These are phyloP conservation scores for Phaseolus coccineus DNA, from an alignment of 331 rosid genomes.

Conservation along the genomic window DNA sequence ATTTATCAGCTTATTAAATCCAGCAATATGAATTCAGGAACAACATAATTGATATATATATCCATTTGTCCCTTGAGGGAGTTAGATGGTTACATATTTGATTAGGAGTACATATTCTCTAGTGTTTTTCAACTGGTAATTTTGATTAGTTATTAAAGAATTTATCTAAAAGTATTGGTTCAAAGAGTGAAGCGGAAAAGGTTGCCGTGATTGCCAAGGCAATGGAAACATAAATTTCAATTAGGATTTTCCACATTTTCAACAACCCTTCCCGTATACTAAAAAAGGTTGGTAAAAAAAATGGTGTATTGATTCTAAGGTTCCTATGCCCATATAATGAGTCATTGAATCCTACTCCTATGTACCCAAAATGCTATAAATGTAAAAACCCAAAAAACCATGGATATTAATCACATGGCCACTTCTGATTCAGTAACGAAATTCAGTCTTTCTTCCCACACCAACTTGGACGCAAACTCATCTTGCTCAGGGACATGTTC, in stretches of 20 bases:
- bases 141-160: background rate
- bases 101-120: background rate
- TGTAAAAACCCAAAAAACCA: slow-evolving; percentile 23
- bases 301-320: slow-evolving; percentile 37
- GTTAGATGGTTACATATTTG: slow-evolving; percentile 16
- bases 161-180: background rate
- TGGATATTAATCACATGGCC: slow-evolving; percentile 58
- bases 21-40: slow-evolving; percentile 16
- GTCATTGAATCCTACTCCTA: slow-evolving; percentile 15
- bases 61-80: background rate
- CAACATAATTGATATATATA: background rate
- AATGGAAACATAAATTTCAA: background rate
- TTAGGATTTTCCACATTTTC: slow-evolving; percentile 13
- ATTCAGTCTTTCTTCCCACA: slow-evolving; percentile 85
- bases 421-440: slow-evolving; percentile 73
- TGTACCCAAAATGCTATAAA: slow-evolving; percentile 42
- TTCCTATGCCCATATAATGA: slow-evolving; percentile 45
- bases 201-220: background rate
- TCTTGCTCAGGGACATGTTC: slow-evolving; percentile 85
- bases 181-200: background rate
- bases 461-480: slow-evolving; percentile 88
- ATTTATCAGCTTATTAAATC: slow-evolving; percentile 7
- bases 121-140: slow-evolving; percentile 10
- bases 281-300: background rate
- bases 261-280: slow-evolving; percentile 29